phyloP scores from a whole-genome alignment of 306 rosid genomes.

The Astragalus glycyphyllos region DNA sequence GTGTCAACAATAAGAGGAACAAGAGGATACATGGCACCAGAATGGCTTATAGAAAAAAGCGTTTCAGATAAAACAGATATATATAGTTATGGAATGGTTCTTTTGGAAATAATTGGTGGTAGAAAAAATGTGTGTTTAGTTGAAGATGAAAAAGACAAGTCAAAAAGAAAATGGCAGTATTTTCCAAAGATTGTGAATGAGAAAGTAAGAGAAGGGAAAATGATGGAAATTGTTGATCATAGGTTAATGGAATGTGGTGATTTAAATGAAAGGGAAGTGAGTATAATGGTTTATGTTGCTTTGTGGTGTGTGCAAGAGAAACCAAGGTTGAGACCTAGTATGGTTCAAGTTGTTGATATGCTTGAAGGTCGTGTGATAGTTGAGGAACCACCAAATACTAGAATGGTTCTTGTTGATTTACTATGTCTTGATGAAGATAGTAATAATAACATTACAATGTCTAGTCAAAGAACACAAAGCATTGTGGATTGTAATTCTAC shows the following conservation, averaged over 20 bases:
- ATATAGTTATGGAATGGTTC: conserved; percentile 89
- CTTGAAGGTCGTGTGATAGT: conserved; percentile 64
- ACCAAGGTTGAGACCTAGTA: conserved; percentile 68
- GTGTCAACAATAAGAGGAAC: conserved; percentile 77
- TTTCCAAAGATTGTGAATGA: conserved; percentile 74
- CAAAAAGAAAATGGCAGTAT: conserved; percentile 56
- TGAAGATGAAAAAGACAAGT: conserved; percentile 41
- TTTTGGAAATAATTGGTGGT: conserved; percentile 79
- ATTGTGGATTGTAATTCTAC: conserved; percentile 36
- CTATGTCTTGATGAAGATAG: conserved; percentile 44
- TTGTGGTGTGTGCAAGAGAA: conserved; percentile 86
- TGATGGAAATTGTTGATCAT: conserved; percentile 71
- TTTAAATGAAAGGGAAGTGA: conserved; percentile 64
- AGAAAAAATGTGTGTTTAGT: conserved; percentile 52
- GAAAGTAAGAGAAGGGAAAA: conserved; percentile 65
- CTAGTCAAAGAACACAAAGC: conserved; percentile 30
- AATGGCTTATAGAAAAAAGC: conserved; percentile 80
- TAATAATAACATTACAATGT: conserved; percentile 23
- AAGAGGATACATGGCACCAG: conserved; percentile 85
- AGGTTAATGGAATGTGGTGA: conserved; percentile 53
- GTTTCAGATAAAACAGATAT: conserved; percentile 74
- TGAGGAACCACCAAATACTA: conserved; percentile 72
- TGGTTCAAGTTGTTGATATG: conserved; percentile 74
- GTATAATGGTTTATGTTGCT: conserved; percentile 61
- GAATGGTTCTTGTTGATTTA: conserved; percentile 65